A percentile compares a stretch with the other conserved stretches of the same genome.
Evolutionary conservation across 768 basidiomycete species (phyloP).

Genomic region (Floccularia luteovirens): DNA sequence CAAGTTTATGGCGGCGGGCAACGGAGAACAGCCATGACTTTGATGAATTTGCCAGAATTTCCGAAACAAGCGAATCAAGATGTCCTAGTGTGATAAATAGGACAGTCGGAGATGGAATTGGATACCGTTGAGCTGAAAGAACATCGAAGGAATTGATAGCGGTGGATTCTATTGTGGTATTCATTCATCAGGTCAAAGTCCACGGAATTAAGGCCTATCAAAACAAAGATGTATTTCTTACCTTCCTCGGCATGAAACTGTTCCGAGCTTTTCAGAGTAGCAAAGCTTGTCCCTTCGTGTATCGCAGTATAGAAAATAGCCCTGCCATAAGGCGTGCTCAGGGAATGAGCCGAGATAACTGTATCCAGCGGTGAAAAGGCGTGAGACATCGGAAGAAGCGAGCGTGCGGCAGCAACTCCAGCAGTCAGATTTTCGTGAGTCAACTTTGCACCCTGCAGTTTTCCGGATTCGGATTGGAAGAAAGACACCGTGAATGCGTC

Average conservation of each 20-base stretch:
- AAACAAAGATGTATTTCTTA: constrained; percentile 12
- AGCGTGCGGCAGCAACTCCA: constrained; percentile 74
- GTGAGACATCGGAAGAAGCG: constrained; percentile 68
- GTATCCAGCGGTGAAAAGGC: constrained; percentile 67
- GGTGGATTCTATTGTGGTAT: constrained; percentile 11
- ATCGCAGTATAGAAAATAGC: constrained; percentile 74
- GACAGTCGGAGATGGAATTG: constrained; percentile 71
- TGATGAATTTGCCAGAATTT: constrained; percentile 48
- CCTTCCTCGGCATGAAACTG: constrained; percentile 38
- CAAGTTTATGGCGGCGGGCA: constrained; percentile 74
- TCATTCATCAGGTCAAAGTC: too few species aligned
- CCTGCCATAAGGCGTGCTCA: constrained; percentile 75
- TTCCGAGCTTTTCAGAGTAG: constrained; percentile 51
- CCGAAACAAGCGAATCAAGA: constrained; percentile 41
- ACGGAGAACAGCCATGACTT: constrained; percentile 49
- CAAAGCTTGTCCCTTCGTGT: constrained; percentile 68
- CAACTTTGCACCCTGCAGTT: constrained; percentile 54
- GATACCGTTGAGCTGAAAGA: constrained; percentile 35
- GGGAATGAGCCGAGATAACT: constrained; percentile 63
- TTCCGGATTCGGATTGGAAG: constrained; percentile 43
- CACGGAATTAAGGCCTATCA: background rate
- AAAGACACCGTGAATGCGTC: constrained; percentile 68
- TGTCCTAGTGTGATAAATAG: constrained; percentile 68
- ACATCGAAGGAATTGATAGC: constrained; percentile 37
- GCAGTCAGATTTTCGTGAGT: constrained; percentile 86